Evolutionary conservation across 2,329 filamentous ascomycete genomes (phyloP), one percentile per base, ranked within the genome.

Genomic region (Alternaria alternata): DNA sequence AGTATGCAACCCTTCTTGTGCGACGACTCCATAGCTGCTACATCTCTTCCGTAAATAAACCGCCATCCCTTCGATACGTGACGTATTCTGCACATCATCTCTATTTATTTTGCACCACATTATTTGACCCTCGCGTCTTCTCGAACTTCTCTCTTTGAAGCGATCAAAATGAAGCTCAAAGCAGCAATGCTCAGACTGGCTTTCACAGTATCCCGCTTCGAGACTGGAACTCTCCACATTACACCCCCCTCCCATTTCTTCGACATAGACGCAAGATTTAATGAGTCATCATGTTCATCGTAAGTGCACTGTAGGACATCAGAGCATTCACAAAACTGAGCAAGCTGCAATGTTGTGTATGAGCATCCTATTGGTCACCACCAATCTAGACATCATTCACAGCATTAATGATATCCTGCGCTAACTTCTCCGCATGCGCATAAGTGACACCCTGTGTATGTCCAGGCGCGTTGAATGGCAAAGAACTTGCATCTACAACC

Each of bases 391-490:
- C 6, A 12, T 43, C 51, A 16, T 12, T 11, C 1, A 16, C 51
- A 14, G 56, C 44, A 55, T 59, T 43, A 32, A 59, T 55, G 7
- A 59, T 20, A 38, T 59, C 56, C 30, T 59, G 56, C 5, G 36
- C 56, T 14, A 59, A 7, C 28, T 59, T 59, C 43, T 59, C 56
- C 22, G 56, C 56, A 11, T 59, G 56, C 30, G 51, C 56, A 41
- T 59, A 59, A 4, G 56, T 59, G 16, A 55, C 56, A 4, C 56
- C 56, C 9, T 59, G 56, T 2, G 56, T 54, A 38, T 59, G 56
- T 3, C 56, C 56, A 18, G 56, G 56, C 20, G 56, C 56, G 4
- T 34, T 30, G 22, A 59, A 59, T 4, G 56, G 56, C 18, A 59
- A 7, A 36, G 51, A 59, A 20, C 56, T 59, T 12, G 43, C 12